phyloP scores from a whole-genome alignment of 352 stramenopile genomes.

The Globisporangium emineosum region DNA sequence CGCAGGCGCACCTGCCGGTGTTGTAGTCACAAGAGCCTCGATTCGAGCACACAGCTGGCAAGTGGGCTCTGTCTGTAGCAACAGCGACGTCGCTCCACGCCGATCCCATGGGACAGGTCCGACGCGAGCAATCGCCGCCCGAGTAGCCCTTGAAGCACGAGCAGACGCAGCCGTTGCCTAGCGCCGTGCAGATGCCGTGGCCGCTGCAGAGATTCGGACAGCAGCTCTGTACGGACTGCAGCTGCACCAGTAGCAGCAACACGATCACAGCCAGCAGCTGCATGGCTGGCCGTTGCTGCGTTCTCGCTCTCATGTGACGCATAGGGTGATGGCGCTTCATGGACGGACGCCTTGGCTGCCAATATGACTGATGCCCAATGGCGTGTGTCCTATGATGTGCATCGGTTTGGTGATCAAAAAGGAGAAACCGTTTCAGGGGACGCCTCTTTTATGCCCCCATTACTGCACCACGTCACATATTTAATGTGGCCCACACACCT shows the following conservation, averaged over 20 bases:
- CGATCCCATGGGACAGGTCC: conserved; percentile 43
- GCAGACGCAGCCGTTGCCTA: conserved; percentile 70
- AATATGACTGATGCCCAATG: not conserved
- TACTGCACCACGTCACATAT: no score
- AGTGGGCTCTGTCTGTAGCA: conserved; percentile 54
- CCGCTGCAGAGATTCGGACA: conserved; percentile 66
- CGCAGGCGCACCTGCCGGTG: conserved; percentile 68
- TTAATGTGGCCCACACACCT: not conserved
- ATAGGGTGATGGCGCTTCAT: not conserved
- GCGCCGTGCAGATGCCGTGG: conserved; percentile 54
- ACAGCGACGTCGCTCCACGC: conserved; percentile 61
- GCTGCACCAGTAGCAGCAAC: conserved; percentile 16
- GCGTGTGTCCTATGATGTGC: not conserved
- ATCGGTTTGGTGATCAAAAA: not conserved
- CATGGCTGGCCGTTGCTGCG: not conserved
- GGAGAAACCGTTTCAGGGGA: not conserved
- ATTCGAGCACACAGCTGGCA: conserved; percentile 54
- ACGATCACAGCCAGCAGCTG: not conserved
- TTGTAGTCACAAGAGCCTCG: conserved; percentile 61
- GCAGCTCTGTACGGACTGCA: conserved; percentile 22
- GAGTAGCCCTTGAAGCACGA: conserved; percentile 84
- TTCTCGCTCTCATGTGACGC: not conserved
- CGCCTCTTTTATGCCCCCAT: no score
- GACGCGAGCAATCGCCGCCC: conserved; percentile 89
- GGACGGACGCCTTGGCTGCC: not conserved